phyloP scores from a whole-genome alignment of 495 filamentous ascomycete genomes.

The Tetracladium setigerum region DNA sequence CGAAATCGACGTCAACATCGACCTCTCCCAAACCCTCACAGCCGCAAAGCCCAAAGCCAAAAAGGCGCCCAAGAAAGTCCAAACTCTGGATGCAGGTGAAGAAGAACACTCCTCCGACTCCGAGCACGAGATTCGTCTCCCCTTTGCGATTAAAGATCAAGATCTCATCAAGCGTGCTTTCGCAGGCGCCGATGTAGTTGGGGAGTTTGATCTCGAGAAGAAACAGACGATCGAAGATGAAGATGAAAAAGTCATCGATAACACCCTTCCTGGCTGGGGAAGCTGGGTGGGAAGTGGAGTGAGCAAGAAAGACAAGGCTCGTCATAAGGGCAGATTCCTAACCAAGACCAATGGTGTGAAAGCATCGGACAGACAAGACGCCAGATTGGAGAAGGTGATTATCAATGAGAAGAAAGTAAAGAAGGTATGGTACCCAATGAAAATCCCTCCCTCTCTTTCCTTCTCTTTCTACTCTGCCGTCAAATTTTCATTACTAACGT shows the following conservation, averaged over 20 bases:
- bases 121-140: constrained; percentile 36
- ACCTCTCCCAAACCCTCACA: constrained; percentile 30
- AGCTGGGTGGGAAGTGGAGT: constrained; percentile 80
- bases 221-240: constrained; percentile 63
- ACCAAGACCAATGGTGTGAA: constrained; percentile 73
- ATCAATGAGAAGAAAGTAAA: constrained; percentile 87
- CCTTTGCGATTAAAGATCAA: constrained; percentile 66
- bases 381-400: constrained; percentile 73
- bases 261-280: constrained; percentile 89
- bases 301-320: constrained; percentile 48
- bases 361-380: constrained; percentile 70
- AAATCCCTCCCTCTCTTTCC: too few species aligned
- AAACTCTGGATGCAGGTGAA: constrained; percentile 28
- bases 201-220: constrained; percentile 79
- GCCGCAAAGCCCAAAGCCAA: constrained; percentile 20
- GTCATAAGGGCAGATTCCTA: constrained; percentile 48
- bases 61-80: constrained; percentile 14
- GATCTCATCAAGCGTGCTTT: constrained; percentile 80
- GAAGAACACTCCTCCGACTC: constrained; percentile 15
- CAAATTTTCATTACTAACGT: too few species aligned
- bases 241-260: constrained; percentile 77
- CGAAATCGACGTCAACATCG: constrained; percentile 23
- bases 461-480: too few species aligned
- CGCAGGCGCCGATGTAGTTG: constrained; percentile 81
- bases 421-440: constrained; percentile 62